Conservation (phyloP, 148 eudicot species). For the Mesembryanthemum crystallinum region DNA sequence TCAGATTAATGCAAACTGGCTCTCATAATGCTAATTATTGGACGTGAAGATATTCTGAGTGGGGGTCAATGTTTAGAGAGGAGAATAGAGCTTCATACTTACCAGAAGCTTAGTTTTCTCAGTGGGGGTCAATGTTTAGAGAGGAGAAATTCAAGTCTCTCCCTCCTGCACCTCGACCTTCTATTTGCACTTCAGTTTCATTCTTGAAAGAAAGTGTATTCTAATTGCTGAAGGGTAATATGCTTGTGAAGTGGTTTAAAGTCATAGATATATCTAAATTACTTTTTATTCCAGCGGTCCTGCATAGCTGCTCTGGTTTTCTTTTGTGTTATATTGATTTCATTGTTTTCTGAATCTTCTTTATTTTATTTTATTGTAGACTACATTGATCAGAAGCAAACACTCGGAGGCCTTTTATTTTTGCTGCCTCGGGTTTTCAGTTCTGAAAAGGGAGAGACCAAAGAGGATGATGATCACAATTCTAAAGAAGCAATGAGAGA, state of each 20-base stretch:
- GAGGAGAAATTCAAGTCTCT: neutral
- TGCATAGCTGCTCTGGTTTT: neutral
- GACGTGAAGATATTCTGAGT: too few relatives aligned
- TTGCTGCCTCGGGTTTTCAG: slow-evolving; percentile 69
- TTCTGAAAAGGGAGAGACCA: slow-evolving; percentile 41
- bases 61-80: too few relatives aligned
- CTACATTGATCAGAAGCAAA: slow-evolving; percentile 63
- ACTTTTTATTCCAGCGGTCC: neutral
- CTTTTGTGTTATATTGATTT: neutral
- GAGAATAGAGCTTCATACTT: too few relatives aligned
- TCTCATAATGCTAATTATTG: too few relatives aligned
- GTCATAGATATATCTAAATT: neutral
- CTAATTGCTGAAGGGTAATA: neutral
- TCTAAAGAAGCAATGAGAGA: slow-evolving; percentile 37
- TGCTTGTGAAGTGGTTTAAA: neutral
- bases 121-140: neutral
- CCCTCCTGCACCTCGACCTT: neutral
- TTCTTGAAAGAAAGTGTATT: neutral
- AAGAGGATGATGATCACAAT: slow-evolving; percentile 33
- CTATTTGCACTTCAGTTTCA: neutral
- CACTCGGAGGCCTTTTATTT: slow-evolving; percentile 83
- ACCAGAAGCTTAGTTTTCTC: slow-evolving; percentile 1
- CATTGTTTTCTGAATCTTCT: neutral
- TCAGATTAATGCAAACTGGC: too few relatives aligned
- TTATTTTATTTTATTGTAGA: slow-evolving; percentile 43